Evolutionary conservation across 345 rosid genomes (phyloP).

Genomic region (Raphanus sativus): DNA sequence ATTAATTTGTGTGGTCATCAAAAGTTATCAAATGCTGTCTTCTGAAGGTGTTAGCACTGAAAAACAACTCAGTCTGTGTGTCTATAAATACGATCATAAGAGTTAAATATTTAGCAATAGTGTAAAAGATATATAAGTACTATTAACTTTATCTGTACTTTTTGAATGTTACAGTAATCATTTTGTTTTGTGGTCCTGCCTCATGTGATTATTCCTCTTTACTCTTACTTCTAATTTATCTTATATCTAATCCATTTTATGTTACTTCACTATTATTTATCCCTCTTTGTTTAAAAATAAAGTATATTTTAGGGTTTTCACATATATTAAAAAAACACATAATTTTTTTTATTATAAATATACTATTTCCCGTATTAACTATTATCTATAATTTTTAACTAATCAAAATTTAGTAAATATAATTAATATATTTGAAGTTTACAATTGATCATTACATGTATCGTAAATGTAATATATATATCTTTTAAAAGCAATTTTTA

Average conservation of each 20-base stretch:
- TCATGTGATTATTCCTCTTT: conserved; percentile 37
- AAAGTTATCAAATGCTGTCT: neutral
- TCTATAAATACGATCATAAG: neutral
- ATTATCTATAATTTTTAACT: no score
- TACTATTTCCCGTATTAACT: no score
- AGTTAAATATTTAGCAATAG: neutral
- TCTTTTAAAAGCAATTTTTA: no score
- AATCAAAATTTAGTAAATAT: no score
- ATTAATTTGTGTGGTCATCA: neutral
- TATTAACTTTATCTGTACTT: conserved; percentile 15
- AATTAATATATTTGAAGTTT: no score
- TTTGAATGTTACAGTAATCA: conserved; percentile 34
- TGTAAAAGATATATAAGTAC: neutral
- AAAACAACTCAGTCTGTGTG: neutral
- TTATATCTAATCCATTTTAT: neutral
- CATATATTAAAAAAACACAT: no score
- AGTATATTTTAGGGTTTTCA: no score
- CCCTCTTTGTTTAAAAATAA: no score
- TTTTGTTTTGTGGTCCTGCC: conserved; percentile 32
- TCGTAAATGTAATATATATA: no score
- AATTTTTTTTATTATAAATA: no score
- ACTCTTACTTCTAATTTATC: conserved; percentile 8
- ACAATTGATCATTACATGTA: no score
- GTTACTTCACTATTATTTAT: no score
- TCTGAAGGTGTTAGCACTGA: neutral